Conservation (phyloP, 805 yeast species). For the Barnettozyma populi region DNA sequence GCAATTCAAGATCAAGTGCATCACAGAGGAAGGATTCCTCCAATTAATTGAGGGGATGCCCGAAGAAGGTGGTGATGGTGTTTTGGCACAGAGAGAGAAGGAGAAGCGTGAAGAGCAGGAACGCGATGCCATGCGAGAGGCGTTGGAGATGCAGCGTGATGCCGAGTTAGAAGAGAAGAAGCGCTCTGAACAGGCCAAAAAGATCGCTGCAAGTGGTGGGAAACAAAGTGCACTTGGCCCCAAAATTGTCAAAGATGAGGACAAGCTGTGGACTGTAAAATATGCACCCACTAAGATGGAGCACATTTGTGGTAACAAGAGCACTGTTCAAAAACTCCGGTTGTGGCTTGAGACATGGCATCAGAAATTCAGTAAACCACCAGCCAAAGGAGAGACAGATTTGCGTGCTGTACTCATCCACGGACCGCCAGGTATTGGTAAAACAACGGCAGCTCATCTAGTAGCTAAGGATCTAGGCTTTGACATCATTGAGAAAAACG, state of each 20-base stretch:
- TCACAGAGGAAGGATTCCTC: constrained; percentile 81
- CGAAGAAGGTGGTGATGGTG: constrained; percentile 86
- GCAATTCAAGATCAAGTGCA: constrained; percentile 67
- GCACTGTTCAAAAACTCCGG: constrained; percentile 57
- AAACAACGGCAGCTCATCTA: constrained; percentile 41
- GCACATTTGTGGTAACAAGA: constrained; percentile 90
- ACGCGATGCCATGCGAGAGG: constrained; percentile 45
- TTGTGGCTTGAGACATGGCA: constrained; percentile 82
- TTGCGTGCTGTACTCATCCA: constrained; percentile 78
- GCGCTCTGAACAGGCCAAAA: constrained; percentile 16
- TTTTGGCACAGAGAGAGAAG: constrained; percentile 65
- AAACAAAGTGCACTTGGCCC: background rate
- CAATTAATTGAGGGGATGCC: constrained; percentile 77
- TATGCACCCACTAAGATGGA: constrained; percentile 76
- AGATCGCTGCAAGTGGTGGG: background rate
- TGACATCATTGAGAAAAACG: constrained; percentile 73
- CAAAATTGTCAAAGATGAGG: constrained; percentile 38
- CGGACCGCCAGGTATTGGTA: constrained; percentile 40
- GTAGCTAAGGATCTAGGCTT: constrained; percentile 65
- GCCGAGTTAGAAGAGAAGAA: constrained; percentile 33
- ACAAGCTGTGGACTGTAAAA: constrained; percentile 85
- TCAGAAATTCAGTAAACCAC: constrained; percentile 44
- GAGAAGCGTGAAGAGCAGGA: constrained; percentile 68
- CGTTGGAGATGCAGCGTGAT: constrained; percentile 40
- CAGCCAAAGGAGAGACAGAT: constrained; percentile 62